phyloP scores from a whole-genome alignment of 2,329 filamentous ascomycete species.

The Xenoacremonium recifei region DNA sequence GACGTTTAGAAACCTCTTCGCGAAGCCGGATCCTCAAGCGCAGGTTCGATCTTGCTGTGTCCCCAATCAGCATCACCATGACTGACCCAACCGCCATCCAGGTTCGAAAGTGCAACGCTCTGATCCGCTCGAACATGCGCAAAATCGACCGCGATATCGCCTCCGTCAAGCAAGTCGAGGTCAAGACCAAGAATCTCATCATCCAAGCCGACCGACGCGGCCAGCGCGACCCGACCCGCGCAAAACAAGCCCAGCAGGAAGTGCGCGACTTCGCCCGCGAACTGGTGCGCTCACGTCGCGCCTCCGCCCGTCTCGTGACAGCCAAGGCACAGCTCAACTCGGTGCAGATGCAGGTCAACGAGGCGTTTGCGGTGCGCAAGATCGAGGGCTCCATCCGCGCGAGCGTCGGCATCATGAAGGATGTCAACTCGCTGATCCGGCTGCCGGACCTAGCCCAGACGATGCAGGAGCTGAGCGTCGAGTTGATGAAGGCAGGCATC shows the following conservation, averaged over 20 bases:
- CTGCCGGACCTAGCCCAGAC: slow-evolving; percentile 84
- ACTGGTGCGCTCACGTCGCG: slow-evolving; percentile 78
- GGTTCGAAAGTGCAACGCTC: slow-evolving; percentile 92
- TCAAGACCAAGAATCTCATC: slow-evolving; percentile 83
- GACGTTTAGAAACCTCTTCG: slow-evolving; percentile 80
- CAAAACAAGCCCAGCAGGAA: slow-evolving; percentile 76
- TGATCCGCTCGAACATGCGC: slow-evolving; percentile 86
- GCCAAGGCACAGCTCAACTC: slow-evolving; percentile 88
- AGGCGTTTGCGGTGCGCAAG: slow-evolving; percentile 92
- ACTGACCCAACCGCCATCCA: too few relatives aligned
- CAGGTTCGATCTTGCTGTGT: slow-evolving; percentile 65
- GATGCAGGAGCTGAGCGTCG: slow-evolving; percentile 83
- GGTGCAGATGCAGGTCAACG: slow-evolving; percentile 96
- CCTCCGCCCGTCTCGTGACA: slow-evolving; percentile 72
- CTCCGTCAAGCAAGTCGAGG: slow-evolving; percentile 74
- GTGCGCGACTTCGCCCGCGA: slow-evolving; percentile 87
- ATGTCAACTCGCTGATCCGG: slow-evolving; percentile 82
- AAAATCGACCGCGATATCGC: slow-evolving; percentile 92
- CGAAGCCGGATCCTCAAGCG: slow-evolving; percentile 86
- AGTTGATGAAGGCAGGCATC: slow-evolving; percentile 91
- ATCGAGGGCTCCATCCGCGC: slow-evolving; percentile 90
- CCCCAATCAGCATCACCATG: neutral
- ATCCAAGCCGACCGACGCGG: slow-evolving; percentile 77
- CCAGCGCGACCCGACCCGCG: slow-evolving; percentile 74
- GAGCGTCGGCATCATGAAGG: slow-evolving; percentile 92